These are phyloP conservation scores for Gastrolobium bilobum DNA, from an alignment of 306 rosid genomes.

Conservation along the genomic window DNA sequence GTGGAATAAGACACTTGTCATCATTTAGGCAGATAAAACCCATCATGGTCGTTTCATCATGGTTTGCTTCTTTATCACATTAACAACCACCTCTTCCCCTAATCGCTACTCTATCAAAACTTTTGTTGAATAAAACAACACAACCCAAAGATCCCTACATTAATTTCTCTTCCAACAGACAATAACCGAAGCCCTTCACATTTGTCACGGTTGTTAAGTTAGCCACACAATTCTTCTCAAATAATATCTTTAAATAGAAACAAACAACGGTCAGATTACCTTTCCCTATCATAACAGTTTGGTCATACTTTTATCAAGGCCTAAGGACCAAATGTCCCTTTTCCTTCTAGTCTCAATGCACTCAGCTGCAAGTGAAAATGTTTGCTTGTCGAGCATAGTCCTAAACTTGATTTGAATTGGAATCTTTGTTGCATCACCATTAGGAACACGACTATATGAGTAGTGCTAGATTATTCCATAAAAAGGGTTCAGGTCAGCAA, in stretches of 20 bases:
- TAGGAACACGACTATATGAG: neutral
- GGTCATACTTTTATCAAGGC: conserved; percentile 45
- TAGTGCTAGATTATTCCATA: neutral
- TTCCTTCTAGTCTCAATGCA: conserved; percentile 34
- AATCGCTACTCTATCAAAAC: conserved; percentile 70
- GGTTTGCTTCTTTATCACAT: conserved; percentile 86
- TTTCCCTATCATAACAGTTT: conserved; percentile 64
- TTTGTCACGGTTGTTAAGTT: conserved; percentile 61
- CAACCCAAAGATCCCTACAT: conserved; percentile 38
- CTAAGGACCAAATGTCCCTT: conserved; percentile 29
- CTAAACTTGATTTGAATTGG: conserved; percentile 29
- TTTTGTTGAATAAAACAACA: conserved; percentile 72
- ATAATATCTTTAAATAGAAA: conserved; percentile 27
- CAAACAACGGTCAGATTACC: conserved; percentile 51
- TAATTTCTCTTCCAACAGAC: conserved; percentile 39
- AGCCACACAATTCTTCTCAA: conserved; percentile 50
- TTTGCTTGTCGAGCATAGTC: conserved; percentile 36
- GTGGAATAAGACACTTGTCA: conserved; percentile 57
- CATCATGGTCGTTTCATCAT: conserved; percentile 49
- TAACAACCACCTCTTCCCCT: conserved; percentile 71
- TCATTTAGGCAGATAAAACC: conserved; percentile 48
- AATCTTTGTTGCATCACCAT: neutral
- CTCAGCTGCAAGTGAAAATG: conserved; percentile 28
- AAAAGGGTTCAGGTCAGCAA: neutral
- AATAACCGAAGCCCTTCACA: conserved; percentile 35